Evolutionary conservation across 2,329 filamentous ascomycete species (phyloP).

Genomic region (Colletotrichum neosansevieriae): DNA sequence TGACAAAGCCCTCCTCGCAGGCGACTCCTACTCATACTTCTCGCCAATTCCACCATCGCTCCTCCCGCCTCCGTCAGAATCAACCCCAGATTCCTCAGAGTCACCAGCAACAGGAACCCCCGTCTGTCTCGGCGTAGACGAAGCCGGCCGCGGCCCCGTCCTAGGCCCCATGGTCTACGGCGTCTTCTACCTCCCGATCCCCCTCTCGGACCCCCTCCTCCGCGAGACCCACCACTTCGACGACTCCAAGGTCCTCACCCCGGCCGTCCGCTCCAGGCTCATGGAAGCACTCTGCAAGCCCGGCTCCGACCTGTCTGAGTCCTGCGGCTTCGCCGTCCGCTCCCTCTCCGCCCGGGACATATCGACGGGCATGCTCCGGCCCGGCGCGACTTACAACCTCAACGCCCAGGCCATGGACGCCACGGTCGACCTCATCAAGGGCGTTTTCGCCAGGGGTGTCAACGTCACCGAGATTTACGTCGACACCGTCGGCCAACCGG

Average conservation of each 20-base stretch:
- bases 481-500: slow-evolving; percentile 90
- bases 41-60: slow-evolving; percentile 75
- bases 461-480: slow-evolving; percentile 93
- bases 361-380: slow-evolving; percentile 79
- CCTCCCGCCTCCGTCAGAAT: slow-evolving; percentile 51
- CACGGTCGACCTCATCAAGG: slow-evolving; percentile 83
- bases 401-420: slow-evolving; percentile 97
- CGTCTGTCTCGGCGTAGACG: slow-evolving; percentile 89
- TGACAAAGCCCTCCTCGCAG: slow-evolving; percentile 66
- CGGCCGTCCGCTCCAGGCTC: slow-evolving; percentile 80
- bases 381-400: slow-evolving; percentile 80
- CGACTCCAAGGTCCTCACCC: slow-evolving; percentile 92
- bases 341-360: slow-evolving; percentile 89
- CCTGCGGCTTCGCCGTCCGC: slow-evolving; percentile 86
- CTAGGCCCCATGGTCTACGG: slow-evolving; percentile 83
- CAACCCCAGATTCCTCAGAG: slow-evolving; percentile 45
- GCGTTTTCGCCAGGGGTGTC: slow-evolving; percentile 81
- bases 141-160: slow-evolving; percentile 94
- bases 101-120: slow-evolving; percentile 45
- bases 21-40: slow-evolving; percentile 78
- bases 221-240: slow-evolving; percentile 87
- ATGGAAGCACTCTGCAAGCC: slow-evolving; percentile 77
- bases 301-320: slow-evolving; percentile 58
- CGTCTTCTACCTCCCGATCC: slow-evolving; percentile 80
- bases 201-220: slow-evolving; percentile 78